phyloP scores from a whole-genome alignment of 306 rosid genomes.

The Ormosia emarginata region DNA sequence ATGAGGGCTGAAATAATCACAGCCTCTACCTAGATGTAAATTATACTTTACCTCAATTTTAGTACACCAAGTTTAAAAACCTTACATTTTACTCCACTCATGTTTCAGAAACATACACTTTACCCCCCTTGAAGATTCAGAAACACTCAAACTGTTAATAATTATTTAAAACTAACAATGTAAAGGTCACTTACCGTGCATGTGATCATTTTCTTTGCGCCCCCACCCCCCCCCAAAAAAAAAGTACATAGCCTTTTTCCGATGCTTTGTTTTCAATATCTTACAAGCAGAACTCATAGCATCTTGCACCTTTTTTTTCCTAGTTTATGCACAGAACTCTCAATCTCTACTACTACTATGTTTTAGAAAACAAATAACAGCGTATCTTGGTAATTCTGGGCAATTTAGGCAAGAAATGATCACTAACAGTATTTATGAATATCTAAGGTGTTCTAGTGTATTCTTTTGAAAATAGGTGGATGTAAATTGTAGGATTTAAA shows the following conservation, averaged over 20 bases:
- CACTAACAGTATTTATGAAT: background rate
- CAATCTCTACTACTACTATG: background rate
- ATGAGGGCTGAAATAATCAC: background rate
- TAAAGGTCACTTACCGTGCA: background rate
- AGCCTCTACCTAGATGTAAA: conserved; percentile 7
- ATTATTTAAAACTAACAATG: background rate
- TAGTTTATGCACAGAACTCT: background rate
- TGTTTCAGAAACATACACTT: background rate
- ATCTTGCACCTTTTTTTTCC: background rate
- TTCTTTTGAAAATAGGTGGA: background rate
- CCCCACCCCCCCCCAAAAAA: background rate
- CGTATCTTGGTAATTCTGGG: background rate
- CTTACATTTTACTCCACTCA: background rate
- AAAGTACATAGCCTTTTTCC: background rate
- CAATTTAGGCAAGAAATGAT: background rate
- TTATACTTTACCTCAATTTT: background rate
- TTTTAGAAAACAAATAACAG: background rate
- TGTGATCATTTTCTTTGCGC: background rate
- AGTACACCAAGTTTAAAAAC: background rate
- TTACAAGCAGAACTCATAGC: background rate
- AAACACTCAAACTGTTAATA: background rate
- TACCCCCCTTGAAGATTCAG: background rate
- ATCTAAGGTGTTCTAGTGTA: background rate
- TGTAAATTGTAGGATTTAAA: background rate
- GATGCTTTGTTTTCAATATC: background rate